Conservation (phyloP, 1,139 yeast species). For the Debaryomyces udenii region DNA sequence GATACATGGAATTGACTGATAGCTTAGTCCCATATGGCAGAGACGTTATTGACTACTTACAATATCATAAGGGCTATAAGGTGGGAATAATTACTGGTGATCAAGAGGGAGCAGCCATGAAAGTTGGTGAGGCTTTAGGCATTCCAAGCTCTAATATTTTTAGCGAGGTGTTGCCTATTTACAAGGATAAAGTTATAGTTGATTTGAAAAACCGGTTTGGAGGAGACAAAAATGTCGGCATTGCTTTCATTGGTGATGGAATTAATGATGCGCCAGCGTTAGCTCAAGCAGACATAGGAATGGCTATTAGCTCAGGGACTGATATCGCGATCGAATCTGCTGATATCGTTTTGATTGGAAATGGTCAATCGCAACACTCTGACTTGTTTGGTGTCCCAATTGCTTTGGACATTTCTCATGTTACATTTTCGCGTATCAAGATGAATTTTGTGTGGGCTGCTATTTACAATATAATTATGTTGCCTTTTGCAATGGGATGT, state of each 20-base stretch:
- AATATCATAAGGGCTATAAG: slow-evolving; percentile 50
- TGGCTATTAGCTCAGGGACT: slow-evolving; percentile 90
- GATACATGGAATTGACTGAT: slow-evolving; percentile 70
- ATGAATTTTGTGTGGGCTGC: slow-evolving; percentile 85
- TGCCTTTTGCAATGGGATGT: slow-evolving; percentile 96
- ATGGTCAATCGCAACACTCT: slow-evolving; percentile 32
- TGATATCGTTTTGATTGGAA: slow-evolving; percentile 71
- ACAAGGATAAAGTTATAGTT: slow-evolving; percentile 70
- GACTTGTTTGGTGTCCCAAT: slow-evolving; percentile 68
- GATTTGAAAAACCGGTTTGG: slow-evolving; percentile 54
- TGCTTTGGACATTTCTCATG: slow-evolving; percentile 71
- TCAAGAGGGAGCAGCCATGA: slow-evolving; percentile 59
- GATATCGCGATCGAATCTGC: slow-evolving; percentile 97
- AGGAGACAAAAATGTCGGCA: slow-evolving; percentile 35
- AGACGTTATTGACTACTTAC: slow-evolving; percentile 60
- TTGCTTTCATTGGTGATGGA: slow-evolving; percentile 96
- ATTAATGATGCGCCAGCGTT: slow-evolving; percentile 96
- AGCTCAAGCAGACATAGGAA: slow-evolving; percentile 85
- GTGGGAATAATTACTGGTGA: slow-evolving; percentile 97
- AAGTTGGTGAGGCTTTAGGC: slow-evolving; percentile 69
- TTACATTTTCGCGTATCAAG: slow-evolving; percentile 76
- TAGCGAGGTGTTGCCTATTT: slow-evolving; percentile 77
- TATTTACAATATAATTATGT: slow-evolving; percentile 81
- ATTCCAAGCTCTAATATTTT: slow-evolving; percentile 66
- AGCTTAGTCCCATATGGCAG: slow-evolving; percentile 68